Percentiles rank a stretch among this genome's conserved stretches.
These are phyloP conservation scores for Porcisia hertigi DNA, from an alignment of 208 protist genomes.

Conservation along the genomic window DNA sequence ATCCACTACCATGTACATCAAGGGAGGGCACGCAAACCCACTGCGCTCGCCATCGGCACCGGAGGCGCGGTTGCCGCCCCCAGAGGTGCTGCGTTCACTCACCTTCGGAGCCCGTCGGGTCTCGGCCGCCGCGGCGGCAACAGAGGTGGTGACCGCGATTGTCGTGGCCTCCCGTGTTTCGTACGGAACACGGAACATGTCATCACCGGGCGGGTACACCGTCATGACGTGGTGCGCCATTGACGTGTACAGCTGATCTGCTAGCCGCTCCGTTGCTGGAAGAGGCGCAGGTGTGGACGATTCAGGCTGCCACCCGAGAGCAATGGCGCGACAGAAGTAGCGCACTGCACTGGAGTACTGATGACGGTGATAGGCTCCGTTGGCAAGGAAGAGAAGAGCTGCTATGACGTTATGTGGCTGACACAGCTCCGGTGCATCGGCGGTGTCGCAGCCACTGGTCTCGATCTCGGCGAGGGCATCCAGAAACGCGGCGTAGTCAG, in stretches of 20 bases:
- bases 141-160: conserved; percentile 5
- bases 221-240: conserved; percentile 69
- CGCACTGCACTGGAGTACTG: conserved; percentile 52
- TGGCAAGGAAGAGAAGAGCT: conserved; percentile 81
- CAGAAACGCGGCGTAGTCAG: conserved; percentile 63
- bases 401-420: conserved; percentile 55
- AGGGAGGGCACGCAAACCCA: conserved; percentile 49
- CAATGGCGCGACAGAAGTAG: conserved; percentile 77
- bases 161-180: conserved; percentile 60
- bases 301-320: conserved; percentile 69
- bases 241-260: conserved; percentile 72
- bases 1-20: conserved; percentile 77
- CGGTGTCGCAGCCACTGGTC: not conserved
- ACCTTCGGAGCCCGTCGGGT: conserved; percentile 12
- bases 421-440: conserved; percentile 34
- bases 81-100: not conserved
- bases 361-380: conserved; percentile 65
- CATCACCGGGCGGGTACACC: conserved; percentile 50
- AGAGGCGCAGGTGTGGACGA: conserved; percentile 7
- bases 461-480: conserved; percentile 16
- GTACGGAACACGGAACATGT: conserved; percentile 83
- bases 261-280: conserved; percentile 39
- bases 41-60: conserved; percentile 65
- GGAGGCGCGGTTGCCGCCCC: conserved; percentile 6
- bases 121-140: not conserved